These are phyloP conservation scores for Trifolium subterraneum DNA, from an alignment of 306 rosid genomes.

Conservation along the genomic window DNA sequence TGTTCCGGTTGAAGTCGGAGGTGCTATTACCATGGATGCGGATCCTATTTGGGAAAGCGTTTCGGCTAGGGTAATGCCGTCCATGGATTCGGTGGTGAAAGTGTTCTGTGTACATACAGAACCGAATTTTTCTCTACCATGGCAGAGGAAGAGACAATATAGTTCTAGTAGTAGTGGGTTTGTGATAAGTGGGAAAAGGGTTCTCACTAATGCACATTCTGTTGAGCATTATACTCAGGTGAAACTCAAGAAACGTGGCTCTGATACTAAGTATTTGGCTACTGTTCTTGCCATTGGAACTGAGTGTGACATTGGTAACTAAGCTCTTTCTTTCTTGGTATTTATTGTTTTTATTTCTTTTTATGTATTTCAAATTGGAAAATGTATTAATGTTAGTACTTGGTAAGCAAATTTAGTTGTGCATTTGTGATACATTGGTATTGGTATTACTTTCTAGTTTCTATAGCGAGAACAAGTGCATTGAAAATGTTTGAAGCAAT, in stretches of 20 bases:
- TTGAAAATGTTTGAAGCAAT: no score
- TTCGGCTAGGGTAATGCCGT: conserved; percentile 66
- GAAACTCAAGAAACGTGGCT: conserved; percentile 96
- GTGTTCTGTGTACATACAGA: conserved; percentile 92
- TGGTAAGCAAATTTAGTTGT: not conserved
- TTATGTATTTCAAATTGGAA: not conserved
- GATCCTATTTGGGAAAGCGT: conserved; percentile 52
- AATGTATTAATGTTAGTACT: not conserved
- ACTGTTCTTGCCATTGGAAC: conserved; percentile 97
- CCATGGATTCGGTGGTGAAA: conserved; percentile 95
- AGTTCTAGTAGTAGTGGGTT: conserved; percentile 96
- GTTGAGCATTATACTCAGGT: conserved; percentile 95
- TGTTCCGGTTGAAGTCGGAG: conserved; percentile 44
- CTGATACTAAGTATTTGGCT: conserved; percentile 93
- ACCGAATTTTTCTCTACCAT: conserved; percentile 93
- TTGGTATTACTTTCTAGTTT: not conserved
- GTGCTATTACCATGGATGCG: conserved; percentile 30
- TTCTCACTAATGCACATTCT: conserved; percentile 92
- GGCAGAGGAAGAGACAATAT: conserved; percentile 96
- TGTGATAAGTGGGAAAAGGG: conserved; percentile 79
- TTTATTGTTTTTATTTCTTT: not conserved
- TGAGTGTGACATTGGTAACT: conserved; percentile 79
- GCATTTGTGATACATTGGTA: not conserved
- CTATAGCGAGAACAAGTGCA: not conserved
- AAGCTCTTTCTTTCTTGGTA: not conserved